Conservation (phyloP, 2,329 filamentous ascomycete genomes). For the Fusarium duplospermum region DNA sequence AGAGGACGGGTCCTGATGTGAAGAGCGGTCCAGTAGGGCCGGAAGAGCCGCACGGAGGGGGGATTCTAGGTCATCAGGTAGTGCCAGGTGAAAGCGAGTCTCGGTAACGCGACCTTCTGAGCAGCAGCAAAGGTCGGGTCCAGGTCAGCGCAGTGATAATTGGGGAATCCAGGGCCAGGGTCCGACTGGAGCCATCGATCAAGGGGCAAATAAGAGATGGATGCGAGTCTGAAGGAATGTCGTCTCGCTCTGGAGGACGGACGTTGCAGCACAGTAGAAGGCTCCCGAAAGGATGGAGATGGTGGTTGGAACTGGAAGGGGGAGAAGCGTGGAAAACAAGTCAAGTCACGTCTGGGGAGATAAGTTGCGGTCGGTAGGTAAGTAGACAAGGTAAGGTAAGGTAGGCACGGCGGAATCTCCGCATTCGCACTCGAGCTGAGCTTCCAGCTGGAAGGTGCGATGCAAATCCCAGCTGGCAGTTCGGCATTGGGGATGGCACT, state of each 20-base stretch:
- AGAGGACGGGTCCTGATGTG: conserved; percentile 15
- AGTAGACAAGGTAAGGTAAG: neutral
- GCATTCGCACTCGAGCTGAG: conserved; percentile 19
- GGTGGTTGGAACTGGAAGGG: conserved; percentile 1
- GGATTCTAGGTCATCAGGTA: conserved; percentile 22
- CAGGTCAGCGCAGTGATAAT: conserved; percentile 24
- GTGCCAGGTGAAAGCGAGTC: conserved; percentile 2
- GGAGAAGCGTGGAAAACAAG: neutral
- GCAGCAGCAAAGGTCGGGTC: conserved; percentile 4
- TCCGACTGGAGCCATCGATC: conserved; percentile 24
- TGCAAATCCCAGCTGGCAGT: neutral
- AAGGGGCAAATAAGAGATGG: neutral
- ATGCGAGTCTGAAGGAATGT: conserved; percentile 1
- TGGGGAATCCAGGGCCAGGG: conserved; percentile 23
- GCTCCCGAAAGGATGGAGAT: neutral
- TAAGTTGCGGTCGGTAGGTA: neutral
- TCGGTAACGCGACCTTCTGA: conserved; percentile 1
- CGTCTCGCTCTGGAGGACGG: neutral
- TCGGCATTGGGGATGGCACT: conserved; percentile 9
- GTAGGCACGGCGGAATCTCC: conserved; percentile 9
- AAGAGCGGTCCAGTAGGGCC: conserved; percentile 22
- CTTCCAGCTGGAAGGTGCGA: conserved; percentile 4
- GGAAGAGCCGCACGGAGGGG: conserved; percentile 35
- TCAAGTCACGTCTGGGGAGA: neutral
- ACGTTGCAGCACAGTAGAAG: neutral